phyloP scores from a whole-genome alignment of 805 yeast genomes.

The Hanseniaspora osmophila region DNA sequence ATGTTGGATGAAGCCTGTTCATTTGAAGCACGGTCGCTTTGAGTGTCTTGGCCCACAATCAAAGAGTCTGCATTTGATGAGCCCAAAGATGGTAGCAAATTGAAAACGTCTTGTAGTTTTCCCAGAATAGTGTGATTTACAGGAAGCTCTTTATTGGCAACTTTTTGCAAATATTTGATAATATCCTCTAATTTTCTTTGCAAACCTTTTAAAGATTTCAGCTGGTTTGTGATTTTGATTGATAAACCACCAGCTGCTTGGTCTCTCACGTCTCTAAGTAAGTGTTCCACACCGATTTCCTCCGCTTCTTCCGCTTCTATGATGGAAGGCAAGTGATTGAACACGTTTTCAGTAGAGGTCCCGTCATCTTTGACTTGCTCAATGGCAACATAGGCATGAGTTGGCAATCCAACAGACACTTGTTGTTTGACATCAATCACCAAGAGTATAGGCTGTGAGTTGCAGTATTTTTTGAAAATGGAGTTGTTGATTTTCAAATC shows the following conservation, averaged over 20 bases:
- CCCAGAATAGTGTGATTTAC: slow-evolving; percentile 84
- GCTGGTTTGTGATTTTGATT: slow-evolving; percentile 73
- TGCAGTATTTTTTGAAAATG: slow-evolving; percentile 68
- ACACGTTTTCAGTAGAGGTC: slow-evolving; percentile 79
- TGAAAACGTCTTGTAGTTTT: slow-evolving; percentile 86
- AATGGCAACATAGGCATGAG: slow-evolving; percentile 85
- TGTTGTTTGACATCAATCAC: slow-evolving; percentile 81
- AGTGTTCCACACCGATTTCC: slow-evolving; percentile 96
- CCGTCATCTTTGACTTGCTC: slow-evolving; percentile 97
- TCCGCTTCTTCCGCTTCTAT: slow-evolving; percentile 98
- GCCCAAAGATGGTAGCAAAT: slow-evolving; percentile 70
- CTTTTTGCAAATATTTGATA: slow-evolving; percentile 61
- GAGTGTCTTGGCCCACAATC: slow-evolving; percentile 12
- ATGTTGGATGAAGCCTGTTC: slow-evolving; percentile 7
- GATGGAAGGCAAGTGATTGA: slow-evolving; percentile 80
- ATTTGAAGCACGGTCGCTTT: slow-evolving; percentile 11
- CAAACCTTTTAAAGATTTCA: slow-evolving; percentile 76
- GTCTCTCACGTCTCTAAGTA: slow-evolving; percentile 85
- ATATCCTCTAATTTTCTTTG: slow-evolving; percentile 69
- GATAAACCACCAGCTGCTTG: slow-evolving; percentile 92
- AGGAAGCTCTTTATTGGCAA: slow-evolving; percentile 58
- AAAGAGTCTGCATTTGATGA: slow-evolving; percentile 24
- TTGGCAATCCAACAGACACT: slow-evolving; percentile 66
- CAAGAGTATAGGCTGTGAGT: slow-evolving; percentile 54
- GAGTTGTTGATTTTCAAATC: slow-evolving; percentile 80